Conservation (phyloP, 331 rosid genomes). For the Quercus phellos region DNA sequence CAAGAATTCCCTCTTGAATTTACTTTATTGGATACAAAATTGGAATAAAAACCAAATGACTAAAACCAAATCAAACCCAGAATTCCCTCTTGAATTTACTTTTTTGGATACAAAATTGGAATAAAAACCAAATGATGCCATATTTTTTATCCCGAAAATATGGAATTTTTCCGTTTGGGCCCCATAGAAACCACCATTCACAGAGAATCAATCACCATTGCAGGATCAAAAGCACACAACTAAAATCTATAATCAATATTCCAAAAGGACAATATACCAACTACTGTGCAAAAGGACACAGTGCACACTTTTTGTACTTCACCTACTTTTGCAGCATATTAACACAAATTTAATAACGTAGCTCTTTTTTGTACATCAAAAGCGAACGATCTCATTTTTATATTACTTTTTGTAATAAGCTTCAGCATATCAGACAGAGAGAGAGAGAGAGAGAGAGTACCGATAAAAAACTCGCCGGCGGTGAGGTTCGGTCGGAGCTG, state of each 20-base stretch:
- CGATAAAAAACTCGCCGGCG: slow-evolving; percentile 65
- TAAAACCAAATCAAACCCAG: neutral
- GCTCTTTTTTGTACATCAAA: too few relatives aligned
- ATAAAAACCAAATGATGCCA: neutral
- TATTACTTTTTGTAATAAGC: too few relatives aligned
- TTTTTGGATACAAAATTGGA: neutral
- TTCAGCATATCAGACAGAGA: too few relatives aligned
- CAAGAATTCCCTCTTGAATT: neutral
- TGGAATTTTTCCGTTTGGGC: neutral
- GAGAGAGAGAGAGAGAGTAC: slow-evolving; percentile 27
- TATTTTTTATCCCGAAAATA: neutral
- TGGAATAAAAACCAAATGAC: neutral
- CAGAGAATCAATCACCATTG: neutral
- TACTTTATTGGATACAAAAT: too few relatives aligned
- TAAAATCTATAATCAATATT: neutral
- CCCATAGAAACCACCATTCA: neutral
- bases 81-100: neutral
- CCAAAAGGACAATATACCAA: neutral
- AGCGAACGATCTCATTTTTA: too few relatives aligned
- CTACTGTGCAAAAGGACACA: neutral
- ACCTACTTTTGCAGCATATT: neutral
- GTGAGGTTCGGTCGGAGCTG: slow-evolving; percentile 55
- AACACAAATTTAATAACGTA: neutral
- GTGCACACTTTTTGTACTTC: neutral
- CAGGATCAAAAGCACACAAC: neutral